Conservation (phyloP, 192 early-diverging fungal species). For the Podila verticillata region DNA sequence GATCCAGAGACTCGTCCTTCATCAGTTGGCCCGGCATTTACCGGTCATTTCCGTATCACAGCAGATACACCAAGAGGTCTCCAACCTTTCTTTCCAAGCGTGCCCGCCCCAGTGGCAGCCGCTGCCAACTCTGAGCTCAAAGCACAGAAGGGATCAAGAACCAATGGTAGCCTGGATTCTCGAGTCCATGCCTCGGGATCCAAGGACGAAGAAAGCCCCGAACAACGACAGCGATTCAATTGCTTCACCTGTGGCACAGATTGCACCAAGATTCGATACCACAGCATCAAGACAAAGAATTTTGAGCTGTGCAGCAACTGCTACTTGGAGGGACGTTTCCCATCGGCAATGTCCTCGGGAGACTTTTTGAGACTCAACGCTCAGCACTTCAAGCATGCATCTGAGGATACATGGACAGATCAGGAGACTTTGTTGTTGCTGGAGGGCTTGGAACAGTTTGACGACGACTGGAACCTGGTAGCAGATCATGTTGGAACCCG, state of each 20-base stretch:
- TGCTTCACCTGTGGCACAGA: constrained; percentile 90
- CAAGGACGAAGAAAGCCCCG: constrained; percentile 55
- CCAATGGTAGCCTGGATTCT: constrained; percentile 59
- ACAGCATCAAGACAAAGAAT: constrained; percentile 76
- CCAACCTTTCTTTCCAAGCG: constrained; percentile 82
- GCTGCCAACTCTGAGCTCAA: constrained; percentile 30
- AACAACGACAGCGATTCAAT: constrained; percentile 58
- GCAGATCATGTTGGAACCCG: constrained; percentile 93
- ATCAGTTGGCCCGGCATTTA: constrained; percentile 91
- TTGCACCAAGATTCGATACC: constrained; percentile 83
- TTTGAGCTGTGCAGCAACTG: constrained; percentile 88
- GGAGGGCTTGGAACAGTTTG: constrained; percentile 93
- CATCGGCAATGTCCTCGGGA: constrained; percentile 78
- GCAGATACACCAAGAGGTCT: constrained; percentile 90
- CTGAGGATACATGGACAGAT: constrained; percentile 83
- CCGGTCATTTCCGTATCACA: constrained; percentile 96
- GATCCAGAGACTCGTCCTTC: constrained; percentile 95
- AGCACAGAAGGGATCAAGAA: constrained; percentile 26
- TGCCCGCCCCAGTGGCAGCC: constrained; percentile 19
- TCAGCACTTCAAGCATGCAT: constrained; percentile 51
- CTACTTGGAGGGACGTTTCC: constrained; percentile 94
- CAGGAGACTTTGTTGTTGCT: constrained; percentile 88
- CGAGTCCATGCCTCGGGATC: constrained; percentile 61
- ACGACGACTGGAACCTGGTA: constrained; percentile 93
- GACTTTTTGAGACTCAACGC: constrained; percentile 89